Base-by-base conservation (phyloP, 2,329 filamentous ascomycete genomes). In the Arthroderma uncinatum region DNA sequence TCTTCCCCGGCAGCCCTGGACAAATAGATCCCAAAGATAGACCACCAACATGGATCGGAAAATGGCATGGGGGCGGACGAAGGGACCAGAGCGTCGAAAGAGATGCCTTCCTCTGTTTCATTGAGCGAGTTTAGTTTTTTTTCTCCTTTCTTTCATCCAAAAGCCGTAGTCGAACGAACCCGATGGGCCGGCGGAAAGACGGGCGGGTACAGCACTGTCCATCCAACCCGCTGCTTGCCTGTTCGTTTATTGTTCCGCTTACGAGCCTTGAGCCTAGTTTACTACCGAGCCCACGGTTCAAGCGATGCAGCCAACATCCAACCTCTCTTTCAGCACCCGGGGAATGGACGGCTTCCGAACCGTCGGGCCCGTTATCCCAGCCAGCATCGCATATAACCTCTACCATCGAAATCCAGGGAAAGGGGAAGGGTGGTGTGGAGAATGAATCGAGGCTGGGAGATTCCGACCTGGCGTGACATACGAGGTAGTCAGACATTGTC, bases 391-490 rank as follows among this genome's bases (percentile, higher is more conserved):
- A 42, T 19, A 48, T 28, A n/a, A n/a, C n/a, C n/a, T n/a, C n/a
- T 12, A 30, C 10, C 44, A 30, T 48, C 44, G 16, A 48, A 5
- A 28, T 48, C 44, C 44, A n/a, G 25, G 21, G 23, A 9, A 48
- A 48, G 28, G 44, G 44, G 44, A 48, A 48, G 44, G 44, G 44
- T 48, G 44, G 44, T 48, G 44, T 30, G 44, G 25, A 48, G 44
- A 48, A 30, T 48, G 44, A 30, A 16, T 48, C 23, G 44, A 25
- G 33, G 33, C 33, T 48, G 21, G 44, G 44, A 16, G 21, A 21
- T 42, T 42, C 23, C 44, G 44, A 21, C 25, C 28, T 30, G 10
- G 44, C 21, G 39, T 23, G 19, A n/a, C 16, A 42, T 21, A 48
- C 7, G 23, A 47, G 12, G 23, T 25, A 48, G 44, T 42, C 19